A percentile compares a stretch with the other conserved stretches of the same genome.
Evolutionary conservation across 2,329 filamentous ascomycete species (phyloP).

Genomic region (Aspergillus aculeatus): DNA sequence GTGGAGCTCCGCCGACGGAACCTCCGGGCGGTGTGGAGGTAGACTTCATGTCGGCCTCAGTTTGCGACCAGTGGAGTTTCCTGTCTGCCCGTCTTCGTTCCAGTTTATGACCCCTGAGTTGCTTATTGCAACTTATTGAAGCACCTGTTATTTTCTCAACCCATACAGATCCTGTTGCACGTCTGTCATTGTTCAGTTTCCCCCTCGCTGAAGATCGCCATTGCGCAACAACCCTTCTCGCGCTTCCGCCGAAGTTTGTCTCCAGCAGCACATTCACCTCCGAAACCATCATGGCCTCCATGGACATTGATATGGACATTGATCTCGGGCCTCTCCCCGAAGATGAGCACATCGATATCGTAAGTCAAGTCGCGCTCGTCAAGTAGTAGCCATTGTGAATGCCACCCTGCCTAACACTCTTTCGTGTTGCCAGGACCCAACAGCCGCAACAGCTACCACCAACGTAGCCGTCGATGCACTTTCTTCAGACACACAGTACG

Average conservation of each 20-base stretch:
- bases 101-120: neutral
- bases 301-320: slow-evolving; percentile 76
- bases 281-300: slow-evolving; percentile 34
- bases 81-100: neutral
- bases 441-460: slow-evolving; percentile 12
- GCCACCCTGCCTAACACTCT: slow-evolving; percentile 1
- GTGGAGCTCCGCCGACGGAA: slow-evolving; percentile 1
- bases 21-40: slow-evolving; percentile 4
- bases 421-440: slow-evolving; percentile 23
- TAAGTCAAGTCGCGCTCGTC: slow-evolving; percentile 20
- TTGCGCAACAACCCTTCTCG: slow-evolving; percentile 7
- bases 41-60: slow-evolving; percentile 5
- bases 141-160: neutral
- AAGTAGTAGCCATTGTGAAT: neutral
- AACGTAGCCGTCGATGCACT: slow-evolving; percentile 29
- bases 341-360: slow-evolving; percentile 34
- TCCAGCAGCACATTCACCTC: neutral
- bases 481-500: slow-evolving; percentile 36
- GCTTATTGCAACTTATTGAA: neutral
- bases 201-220: slow-evolving; percentile 6
- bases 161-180: neutral
- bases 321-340: slow-evolving; percentile 53
- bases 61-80: slow-evolving; percentile 1
- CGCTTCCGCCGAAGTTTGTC: neutral
- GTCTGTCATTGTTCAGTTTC: neutral